Evolutionary conservation across 2,329 filamentous ascomycete species (phyloP).

Genomic region (Fusarium sp.): DNA sequence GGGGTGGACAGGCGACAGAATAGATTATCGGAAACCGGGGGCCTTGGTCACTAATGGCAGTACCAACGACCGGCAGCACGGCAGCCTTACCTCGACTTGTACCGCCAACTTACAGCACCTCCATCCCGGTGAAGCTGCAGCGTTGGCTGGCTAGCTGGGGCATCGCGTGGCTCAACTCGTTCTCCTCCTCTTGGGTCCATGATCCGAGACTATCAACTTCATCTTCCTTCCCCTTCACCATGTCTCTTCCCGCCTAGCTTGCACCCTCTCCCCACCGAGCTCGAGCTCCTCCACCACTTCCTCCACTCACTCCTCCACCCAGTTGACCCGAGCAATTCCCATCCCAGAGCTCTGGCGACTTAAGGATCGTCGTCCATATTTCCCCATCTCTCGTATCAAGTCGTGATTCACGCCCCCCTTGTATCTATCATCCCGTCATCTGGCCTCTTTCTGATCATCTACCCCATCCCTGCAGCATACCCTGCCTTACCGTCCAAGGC

Average conservation of each 20-base stretch:
- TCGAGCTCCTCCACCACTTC: constrained; percentile 23
- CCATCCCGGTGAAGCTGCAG: not conserved
- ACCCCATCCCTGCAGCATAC: constrained; percentile 33
- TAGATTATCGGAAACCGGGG: constrained; percentile 10
- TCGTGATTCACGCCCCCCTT: constrained; percentile 38
- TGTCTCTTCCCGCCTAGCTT: constrained; percentile 5
- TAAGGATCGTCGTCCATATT: constrained; percentile 39
- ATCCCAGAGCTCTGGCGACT: constrained; percentile 35
- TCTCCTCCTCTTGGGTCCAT: not conserved
- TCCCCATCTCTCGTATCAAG: constrained; percentile 37
- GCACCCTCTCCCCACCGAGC: constrained; percentile 15
- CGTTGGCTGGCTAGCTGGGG: constrained; percentile 5
- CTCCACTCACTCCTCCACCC: constrained; percentile 38
- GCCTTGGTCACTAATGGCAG: not conserved
- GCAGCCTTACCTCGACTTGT: not conserved
- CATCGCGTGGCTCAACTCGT: constrained; percentile 28
- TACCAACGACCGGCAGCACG: not conserved
- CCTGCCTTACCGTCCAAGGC: constrained; percentile 32
- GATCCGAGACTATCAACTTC: constrained; percentile 3
- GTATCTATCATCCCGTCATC: constrained; percentile 35
- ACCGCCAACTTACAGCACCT: not conserved
- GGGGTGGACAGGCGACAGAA: constrained; percentile 2
- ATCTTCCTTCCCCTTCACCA: constrained; percentile 1
- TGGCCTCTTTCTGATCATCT: constrained; percentile 28
- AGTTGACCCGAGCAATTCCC: constrained; percentile 35